Evolutionary conservation across 2,329 filamentous ascomycete species (phyloP).

Genomic region (Aspergillus caelatus): DNA sequence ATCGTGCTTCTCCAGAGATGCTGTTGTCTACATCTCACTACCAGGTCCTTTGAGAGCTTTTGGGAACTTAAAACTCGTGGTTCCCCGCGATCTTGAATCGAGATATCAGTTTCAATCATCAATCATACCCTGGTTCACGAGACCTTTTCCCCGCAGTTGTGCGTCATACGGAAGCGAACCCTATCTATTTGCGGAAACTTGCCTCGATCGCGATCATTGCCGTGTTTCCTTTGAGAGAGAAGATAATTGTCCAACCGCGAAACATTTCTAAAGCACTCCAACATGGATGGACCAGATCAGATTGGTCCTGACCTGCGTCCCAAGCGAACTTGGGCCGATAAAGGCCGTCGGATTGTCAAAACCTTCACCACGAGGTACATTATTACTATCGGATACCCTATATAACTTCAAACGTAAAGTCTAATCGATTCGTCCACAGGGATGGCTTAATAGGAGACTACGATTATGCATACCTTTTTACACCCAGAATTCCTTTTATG

Average conservation of each 20-base stretch:
- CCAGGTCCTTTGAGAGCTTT: too few relatives aligned
- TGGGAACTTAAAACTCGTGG: neutral
- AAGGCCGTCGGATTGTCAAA: conserved; percentile 35
- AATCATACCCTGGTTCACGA: neutral
- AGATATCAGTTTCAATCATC: neutral
- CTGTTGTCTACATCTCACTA: neutral
- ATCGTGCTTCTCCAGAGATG: neutral
- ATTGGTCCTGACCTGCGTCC: conserved; percentile 46
- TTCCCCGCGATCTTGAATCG: neutral
- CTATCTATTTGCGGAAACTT: neutral
- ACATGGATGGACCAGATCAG: conserved; percentile 45
- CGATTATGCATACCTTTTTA: conserved; percentile 88
- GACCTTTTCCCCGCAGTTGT: neutral
- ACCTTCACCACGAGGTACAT: conserved; percentile 47
- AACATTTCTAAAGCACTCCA: conserved; percentile 3
- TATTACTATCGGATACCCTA: neutral
- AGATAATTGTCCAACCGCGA: neutral
- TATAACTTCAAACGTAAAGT: too few relatives aligned
- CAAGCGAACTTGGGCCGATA: conserved; percentile 41
- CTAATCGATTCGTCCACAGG: conserved; percentile 33
- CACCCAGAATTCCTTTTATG: conserved; percentile 80
- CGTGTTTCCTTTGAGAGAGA: neutral
- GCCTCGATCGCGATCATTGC: too few relatives aligned
- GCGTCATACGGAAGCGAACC: neutral
- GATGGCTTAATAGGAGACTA: conserved; percentile 82